A percentile compares a stretch with the other conserved stretches of the same genome.
Evolutionary conservation across 441 rosid species (phyloP).

Genomic region (Capsella rubella): DNA sequence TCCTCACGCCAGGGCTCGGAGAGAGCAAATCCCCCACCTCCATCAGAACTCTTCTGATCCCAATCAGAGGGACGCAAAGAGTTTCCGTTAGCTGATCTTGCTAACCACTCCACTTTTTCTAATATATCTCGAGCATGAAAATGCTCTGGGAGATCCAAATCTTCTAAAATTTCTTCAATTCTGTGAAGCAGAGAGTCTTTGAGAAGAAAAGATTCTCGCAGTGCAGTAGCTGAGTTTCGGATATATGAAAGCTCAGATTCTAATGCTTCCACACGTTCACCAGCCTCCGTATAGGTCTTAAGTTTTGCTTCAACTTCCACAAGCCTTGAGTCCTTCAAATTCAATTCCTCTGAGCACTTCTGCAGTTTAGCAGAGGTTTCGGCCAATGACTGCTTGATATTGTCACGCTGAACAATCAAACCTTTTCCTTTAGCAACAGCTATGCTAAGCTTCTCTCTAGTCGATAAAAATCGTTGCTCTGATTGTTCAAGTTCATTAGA

Average conservation of each 20-base stretch:
- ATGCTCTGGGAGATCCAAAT: slow-evolving; percentile 93
- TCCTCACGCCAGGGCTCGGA: slow-evolving; percentile 93
- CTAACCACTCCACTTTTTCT: slow-evolving; percentile 98
- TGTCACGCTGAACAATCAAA: slow-evolving; percentile 87
- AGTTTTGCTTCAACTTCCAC: slow-evolving; percentile 82
- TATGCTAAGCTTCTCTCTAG: slow-evolving; percentile 97
- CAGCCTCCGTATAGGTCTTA: slow-evolving; percentile 86
- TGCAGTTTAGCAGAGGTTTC: slow-evolving; percentile 85
- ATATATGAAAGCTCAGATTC: slow-evolving; percentile 99
- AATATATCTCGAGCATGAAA: slow-evolving; percentile 91
- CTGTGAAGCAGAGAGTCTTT: slow-evolving; percentile 98
- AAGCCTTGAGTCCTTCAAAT: slow-evolving; percentile 77
- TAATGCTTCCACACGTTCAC: slow-evolving; percentile 96
- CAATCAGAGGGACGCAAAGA: slow-evolving; percentile 70
- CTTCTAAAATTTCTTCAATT: slow-evolving; percentile 96
- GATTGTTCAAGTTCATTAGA: slow-evolving; percentile 81
- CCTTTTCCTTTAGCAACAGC: slow-evolving; percentile 99
- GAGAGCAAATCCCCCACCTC: slow-evolving; percentile 73
- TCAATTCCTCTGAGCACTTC: slow-evolving; percentile 82
- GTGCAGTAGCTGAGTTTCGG: slow-evolving; percentile 97
- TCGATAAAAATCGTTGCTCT: slow-evolving; percentile 85
- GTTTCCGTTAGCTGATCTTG: slow-evolving; percentile 75
- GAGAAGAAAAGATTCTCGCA: slow-evolving; percentile 97
- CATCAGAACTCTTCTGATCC: slow-evolving; percentile 86
- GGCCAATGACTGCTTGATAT: slow-evolving; percentile 79